phyloP scores from a whole-genome alignment of 2,329 filamentous ascomycete genomes.

The Hypomyces rosellus region DNA sequence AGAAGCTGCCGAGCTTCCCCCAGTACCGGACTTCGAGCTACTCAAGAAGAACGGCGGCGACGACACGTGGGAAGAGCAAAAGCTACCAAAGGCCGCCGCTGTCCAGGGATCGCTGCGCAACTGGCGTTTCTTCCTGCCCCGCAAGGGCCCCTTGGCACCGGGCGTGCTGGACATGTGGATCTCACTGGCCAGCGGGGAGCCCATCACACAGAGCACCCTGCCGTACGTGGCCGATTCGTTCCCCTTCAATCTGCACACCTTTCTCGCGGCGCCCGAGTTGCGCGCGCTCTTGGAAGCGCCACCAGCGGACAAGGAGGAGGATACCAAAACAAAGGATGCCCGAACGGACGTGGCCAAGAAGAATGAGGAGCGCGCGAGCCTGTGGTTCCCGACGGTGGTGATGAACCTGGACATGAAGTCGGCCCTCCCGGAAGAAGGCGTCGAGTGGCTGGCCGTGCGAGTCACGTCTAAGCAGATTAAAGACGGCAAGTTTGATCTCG shows the following conservation, averaged over 20 bases:
- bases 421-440: slow-evolving; percentile 57
- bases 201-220: too few species aligned
- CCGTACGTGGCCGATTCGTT: too few species aligned
- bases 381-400: slow-evolving; percentile 71
- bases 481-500: slow-evolving; percentile 42
- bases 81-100: slow-evolving; percentile 21
- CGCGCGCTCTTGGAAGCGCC: too few species aligned
- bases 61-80: background rate
- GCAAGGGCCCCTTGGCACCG: slow-evolving; percentile 8
- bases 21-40: too few species aligned
- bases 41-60: too few species aligned
- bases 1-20: too few species aligned
- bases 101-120: slow-evolving; percentile 20
- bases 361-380: slow-evolving; percentile 31
- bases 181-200: too few species aligned
- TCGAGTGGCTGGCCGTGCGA: slow-evolving; percentile 65
- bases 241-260: too few species aligned
- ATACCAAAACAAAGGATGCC: too few species aligned
- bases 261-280: too few species aligned
- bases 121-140: slow-evolving; percentile 24
- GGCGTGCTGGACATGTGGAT: slow-evolving; percentile 4
- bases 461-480: slow-evolving; percentile 59
- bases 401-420: slow-evolving; percentile 75
- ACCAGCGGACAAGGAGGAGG: too few species aligned
- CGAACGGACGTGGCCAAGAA: too few species aligned